These are phyloP conservation scores for Parasitella parasitica DNA, from an alignment of 371 early-diverging fungal species.

Conservation along the genomic window DNA sequence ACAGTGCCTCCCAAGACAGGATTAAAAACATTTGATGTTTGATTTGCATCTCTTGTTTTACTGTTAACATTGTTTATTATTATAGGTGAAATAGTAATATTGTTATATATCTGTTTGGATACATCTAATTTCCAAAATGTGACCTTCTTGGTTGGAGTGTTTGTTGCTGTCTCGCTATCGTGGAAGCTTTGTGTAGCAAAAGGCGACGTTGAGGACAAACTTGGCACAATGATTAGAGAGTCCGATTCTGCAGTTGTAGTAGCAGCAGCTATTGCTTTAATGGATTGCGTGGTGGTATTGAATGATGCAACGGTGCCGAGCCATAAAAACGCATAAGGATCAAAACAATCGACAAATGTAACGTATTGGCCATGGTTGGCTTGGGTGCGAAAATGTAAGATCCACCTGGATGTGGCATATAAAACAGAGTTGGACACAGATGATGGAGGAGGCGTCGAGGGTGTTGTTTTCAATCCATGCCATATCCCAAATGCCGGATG, in stretches of 20 bases:
- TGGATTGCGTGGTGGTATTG: not conserved
- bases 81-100: not conserved
- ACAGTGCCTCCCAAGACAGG: not conserved
- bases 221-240: not conserved
- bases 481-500: not conserved
- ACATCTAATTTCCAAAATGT: conserved; percentile 10
- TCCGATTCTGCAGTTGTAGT: not conserved
- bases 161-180: not conserved
- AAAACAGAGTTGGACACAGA: not conserved
- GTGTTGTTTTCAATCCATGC: not conserved
- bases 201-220: not conserved
- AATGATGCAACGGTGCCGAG: not conserved
- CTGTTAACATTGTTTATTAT: not conserved
- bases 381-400: conserved; percentile 3
- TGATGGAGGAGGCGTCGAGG: not conserved
- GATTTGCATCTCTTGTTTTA: not conserved
- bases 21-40: not conserved
- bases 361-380: not conserved
- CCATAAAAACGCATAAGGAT: conserved; percentile 4
- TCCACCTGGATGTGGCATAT: conserved; percentile 16
- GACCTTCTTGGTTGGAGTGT: not conserved
- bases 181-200: not conserved
- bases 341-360: conserved; percentile 7
- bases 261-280: not conserved
- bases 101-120: not conserved